Percentiles rank a stretch among this genome's conserved stretches.
phyloP scores from a whole-genome alignment of 805 yeast species.

The Suhomyces sp. region DNA sequence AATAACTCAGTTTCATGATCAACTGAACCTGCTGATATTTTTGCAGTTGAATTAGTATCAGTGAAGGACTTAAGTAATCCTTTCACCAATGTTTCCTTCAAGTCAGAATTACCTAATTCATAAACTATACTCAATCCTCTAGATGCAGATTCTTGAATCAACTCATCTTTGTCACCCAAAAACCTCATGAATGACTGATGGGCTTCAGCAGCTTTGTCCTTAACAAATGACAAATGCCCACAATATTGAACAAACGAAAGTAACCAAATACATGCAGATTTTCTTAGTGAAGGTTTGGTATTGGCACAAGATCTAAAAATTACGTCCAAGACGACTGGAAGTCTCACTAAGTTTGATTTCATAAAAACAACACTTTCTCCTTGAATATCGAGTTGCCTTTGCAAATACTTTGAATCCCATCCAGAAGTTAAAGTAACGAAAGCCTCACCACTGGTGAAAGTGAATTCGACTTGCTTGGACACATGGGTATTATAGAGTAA shows the following conservation, averaged over 20 bases:
- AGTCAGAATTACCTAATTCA: constrained; percentile 66
- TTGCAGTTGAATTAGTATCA: constrained; percentile 51
- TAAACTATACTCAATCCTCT: constrained; percentile 82
- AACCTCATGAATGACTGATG: constrained; percentile 77
- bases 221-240: constrained; percentile 45
- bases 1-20: constrained; percentile 80
- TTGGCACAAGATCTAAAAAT: constrained; percentile 54
- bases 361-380: constrained; percentile 24
- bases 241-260: constrained; percentile 77
- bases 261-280: constrained; percentile 82
- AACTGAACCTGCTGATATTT: constrained; percentile 62
- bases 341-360: constrained; percentile 18
- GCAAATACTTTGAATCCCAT: constrained; percentile 63
- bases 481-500: constrained; percentile 55
- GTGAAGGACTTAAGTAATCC: constrained; percentile 77
- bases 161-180: constrained; percentile 77
- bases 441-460: constrained; percentile 85
- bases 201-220: constrained; percentile 51
- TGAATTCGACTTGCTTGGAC: constrained; percentile 71
- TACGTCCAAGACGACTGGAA: constrained; percentile 41
- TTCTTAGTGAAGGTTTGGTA: constrained; percentile 73
- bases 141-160: constrained; percentile 90
- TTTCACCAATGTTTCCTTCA: constrained; percentile 71
- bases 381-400: constrained; percentile 54
- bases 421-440: constrained; percentile 70